Evolutionary conservation across 306 rosid species (phyloP).

Genomic region (Castanea crenata): DNA sequence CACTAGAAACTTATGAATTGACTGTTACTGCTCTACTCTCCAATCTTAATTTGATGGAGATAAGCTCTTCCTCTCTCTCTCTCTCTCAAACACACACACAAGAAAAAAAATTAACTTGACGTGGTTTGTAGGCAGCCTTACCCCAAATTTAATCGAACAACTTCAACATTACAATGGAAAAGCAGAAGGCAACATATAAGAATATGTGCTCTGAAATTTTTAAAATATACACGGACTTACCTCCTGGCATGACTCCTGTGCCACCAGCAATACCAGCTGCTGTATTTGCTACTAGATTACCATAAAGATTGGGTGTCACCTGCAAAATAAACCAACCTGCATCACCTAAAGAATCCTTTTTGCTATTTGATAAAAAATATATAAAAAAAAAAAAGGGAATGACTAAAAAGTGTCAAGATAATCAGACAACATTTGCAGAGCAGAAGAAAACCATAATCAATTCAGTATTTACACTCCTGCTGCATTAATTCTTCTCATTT

Average conservation of each 20-base stretch:
- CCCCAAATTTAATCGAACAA: background rate
- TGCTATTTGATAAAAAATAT: background rate
- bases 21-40: background rate
- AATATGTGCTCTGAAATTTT: background rate
- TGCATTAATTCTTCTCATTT: background rate
- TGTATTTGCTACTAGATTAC: slow-evolving; percentile 93
- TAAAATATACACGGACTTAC: slow-evolving; percentile 30
- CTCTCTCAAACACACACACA: too few relatives aligned
- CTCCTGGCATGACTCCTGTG: slow-evolving; percentile 99
- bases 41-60: background rate
- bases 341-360: slow-evolving; percentile 13
- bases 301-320: slow-evolving; percentile 98
- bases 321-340: slow-evolving; percentile 34
- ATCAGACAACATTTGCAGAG: background rate
- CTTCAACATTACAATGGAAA: background rate
- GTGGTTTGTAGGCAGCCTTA: too few relatives aligned
- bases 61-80: background rate
- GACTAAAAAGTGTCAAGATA: background rate
- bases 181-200: background rate
- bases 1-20: too few relatives aligned
- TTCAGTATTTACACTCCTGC: too few relatives aligned
- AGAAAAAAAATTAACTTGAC: too few relatives aligned
- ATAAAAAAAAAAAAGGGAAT: background rate
- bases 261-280: slow-evolving; percentile 99
- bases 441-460: background rate